Evolutionary conservation across 306 rosid species (phyloP).

Genomic region (Betula pendula): DNA sequence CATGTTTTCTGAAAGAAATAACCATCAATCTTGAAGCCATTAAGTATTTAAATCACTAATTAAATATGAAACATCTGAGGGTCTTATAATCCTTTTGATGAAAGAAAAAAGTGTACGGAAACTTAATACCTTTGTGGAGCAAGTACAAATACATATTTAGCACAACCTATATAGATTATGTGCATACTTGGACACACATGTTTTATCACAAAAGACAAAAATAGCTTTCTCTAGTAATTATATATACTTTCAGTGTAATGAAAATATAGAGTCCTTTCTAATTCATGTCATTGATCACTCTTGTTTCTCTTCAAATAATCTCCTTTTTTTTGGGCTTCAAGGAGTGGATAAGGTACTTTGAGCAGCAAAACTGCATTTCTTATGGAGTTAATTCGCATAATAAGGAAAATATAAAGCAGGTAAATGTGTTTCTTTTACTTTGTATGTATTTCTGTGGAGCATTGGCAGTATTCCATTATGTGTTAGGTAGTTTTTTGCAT

Average conservation of each 20-base stretch:
- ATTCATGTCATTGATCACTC: background rate
- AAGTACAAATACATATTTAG: background rate
- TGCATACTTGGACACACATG: background rate
- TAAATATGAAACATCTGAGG: background rate
- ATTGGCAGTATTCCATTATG: background rate
- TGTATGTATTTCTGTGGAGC: slow-evolving; percentile 1
- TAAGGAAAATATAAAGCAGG: slow-evolving; percentile 71
- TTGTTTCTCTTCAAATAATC: background rate
- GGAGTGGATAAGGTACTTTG: slow-evolving; percentile 72
- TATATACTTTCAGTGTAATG: background rate
- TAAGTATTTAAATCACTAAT: background rate
- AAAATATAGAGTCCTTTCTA: background rate
- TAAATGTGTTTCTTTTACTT: slow-evolving; percentile 33
- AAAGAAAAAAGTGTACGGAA: background rate
- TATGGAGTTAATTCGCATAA: slow-evolving; percentile 86
- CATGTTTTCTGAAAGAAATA: background rate
- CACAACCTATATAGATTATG: background rate
- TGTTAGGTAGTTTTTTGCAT: slow-evolving; percentile 9
- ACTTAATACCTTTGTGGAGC: background rate
- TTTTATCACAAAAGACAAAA: background rate
- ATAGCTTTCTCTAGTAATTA: background rate
- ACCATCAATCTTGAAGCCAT: background rate
- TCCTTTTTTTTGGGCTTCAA: slow-evolving; percentile 19
- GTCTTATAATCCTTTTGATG: background rate
- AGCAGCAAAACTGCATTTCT: slow-evolving; percentile 44